phyloP scores from a whole-genome alignment of 495 filamentous ascomycete species.

The Aspergillus heteromorphus region DNA sequence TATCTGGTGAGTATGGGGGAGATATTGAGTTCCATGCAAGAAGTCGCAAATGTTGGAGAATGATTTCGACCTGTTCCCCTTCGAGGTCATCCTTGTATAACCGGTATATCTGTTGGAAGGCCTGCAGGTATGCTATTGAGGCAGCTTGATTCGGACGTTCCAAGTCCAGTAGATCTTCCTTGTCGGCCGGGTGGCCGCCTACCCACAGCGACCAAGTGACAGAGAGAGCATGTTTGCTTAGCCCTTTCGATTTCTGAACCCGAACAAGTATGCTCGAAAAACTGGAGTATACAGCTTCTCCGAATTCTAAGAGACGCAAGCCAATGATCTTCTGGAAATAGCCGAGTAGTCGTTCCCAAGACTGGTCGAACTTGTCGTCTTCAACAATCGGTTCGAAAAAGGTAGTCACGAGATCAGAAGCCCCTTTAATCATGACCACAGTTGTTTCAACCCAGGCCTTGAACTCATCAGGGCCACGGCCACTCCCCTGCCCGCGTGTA shows the following conservation, averaged over 20 bases:
- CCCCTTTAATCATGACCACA: conserved; percentile 64
- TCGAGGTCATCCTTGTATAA: conserved; percentile 63
- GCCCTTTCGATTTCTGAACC: conserved; percentile 35
- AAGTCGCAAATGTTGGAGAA: conserved; percentile 48
- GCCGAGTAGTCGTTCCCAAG: conserved; percentile 64
- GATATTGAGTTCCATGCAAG: conserved; percentile 67
- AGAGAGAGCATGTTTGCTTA: conserved; percentile 54
- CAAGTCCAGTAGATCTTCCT: conserved; percentile 41
- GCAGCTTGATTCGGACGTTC: conserved; percentile 65
- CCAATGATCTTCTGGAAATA: conserved; percentile 58
- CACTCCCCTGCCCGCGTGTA: conserved; percentile 19
- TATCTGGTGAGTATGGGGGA: conserved; percentile 73
- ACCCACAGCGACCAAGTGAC: conserved; percentile 72
- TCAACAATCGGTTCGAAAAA: conserved; percentile 58
- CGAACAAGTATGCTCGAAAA: conserved; percentile 61
- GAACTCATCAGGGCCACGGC: conserved; percentile 23
- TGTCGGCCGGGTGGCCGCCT: conserved; percentile 50
- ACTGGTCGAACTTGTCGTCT: conserved; percentile 52
- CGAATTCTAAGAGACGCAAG: conserved; percentile 60
- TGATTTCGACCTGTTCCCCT: conserved; percentile 49
- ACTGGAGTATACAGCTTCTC: conserved; percentile 64
- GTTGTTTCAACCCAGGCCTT: conserved; percentile 72
- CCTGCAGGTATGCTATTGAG: conserved; percentile 69
- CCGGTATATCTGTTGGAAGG: conserved; percentile 73
- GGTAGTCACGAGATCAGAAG: conserved; percentile 60